These are phyloP conservation scores for Larix kaempferi DNA, from an alignment of 75 land plant species.

Conservation along the genomic window DNA sequence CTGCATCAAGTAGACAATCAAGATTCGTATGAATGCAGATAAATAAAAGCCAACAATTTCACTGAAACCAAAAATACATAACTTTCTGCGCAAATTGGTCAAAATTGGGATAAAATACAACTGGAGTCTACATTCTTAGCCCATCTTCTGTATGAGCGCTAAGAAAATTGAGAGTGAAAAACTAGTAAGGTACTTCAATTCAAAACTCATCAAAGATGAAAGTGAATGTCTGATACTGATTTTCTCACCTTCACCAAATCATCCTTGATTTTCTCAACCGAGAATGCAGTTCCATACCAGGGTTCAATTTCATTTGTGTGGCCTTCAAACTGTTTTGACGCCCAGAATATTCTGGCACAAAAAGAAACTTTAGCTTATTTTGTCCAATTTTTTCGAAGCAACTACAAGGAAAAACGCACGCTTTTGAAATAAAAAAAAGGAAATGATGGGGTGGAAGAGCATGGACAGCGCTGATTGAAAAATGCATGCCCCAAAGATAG, in stretches of 20 bases:
- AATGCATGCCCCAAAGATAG: no score
- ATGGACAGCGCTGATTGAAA: no score
- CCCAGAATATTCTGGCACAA: constrained; percentile 80
- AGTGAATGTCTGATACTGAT: background rate
- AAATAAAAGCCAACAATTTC: background rate
- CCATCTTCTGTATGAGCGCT: background rate
- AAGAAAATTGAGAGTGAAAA: background rate
- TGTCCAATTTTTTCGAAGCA: background rate
- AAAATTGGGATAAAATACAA: background rate
- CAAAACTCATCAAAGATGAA: background rate
- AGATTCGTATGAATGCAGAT: background rate
- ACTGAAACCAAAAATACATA: background rate
- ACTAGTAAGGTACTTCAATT: background rate
- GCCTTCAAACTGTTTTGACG: constrained; percentile 86
- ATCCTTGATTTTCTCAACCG: constrained; percentile 50
- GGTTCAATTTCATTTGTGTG: constrained; percentile 64
- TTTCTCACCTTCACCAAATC: constrained; percentile 59
- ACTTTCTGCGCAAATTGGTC: background rate
- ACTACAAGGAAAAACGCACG: background rate
- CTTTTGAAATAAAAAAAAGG: background rate
- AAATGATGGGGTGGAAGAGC: no score
- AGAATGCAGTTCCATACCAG: constrained; percentile 90
- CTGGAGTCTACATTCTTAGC: background rate
- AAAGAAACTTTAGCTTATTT: background rate
- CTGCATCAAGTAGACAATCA: constrained; percentile 34